Evolutionary conservation across 2,329 filamentous ascomycete species (phyloP).

Genomic region (Colletotrichum navitas): DNA sequence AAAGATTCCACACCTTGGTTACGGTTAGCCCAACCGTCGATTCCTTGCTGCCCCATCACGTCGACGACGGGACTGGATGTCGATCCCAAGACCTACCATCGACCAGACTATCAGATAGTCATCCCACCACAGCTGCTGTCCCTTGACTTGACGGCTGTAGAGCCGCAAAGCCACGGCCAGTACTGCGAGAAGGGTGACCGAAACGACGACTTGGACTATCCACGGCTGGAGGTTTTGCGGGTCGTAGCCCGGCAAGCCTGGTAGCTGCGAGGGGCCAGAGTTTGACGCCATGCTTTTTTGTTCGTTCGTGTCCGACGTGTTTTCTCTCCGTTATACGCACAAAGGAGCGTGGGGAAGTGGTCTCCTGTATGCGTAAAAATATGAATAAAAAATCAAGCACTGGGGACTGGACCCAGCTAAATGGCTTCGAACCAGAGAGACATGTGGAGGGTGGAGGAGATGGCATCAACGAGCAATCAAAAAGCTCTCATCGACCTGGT

Average conservation of each 20-base stretch:
- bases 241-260: slow-evolving; percentile 51
- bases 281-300: slow-evolving; percentile 29
- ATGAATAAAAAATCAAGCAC: neutral
- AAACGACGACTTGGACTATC: slow-evolving; percentile 55
- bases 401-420: slow-evolving; percentile 22
- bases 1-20: slow-evolving; percentile 55
- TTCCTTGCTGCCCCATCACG: neutral
- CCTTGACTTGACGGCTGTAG: slow-evolving; percentile 56
- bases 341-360: neutral
- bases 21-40: neutral
- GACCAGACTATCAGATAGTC: slow-evolving; percentile 63
- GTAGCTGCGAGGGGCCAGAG: slow-evolving; percentile 37
- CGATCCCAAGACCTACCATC: slow-evolving; percentile 52
- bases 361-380: neutral
- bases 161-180: slow-evolving; percentile 56
- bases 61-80: too few species aligned
- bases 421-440: slow-evolving; percentile 16
- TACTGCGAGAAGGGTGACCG: slow-evolving; percentile 57
- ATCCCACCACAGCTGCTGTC: slow-evolving; percentile 63
- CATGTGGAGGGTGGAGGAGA: neutral
- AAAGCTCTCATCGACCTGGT: neutral
- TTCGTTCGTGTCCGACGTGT: neutral
- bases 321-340: neutral
- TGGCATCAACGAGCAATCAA: neutral
- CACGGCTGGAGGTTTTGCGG: slow-evolving; percentile 57